Base-by-base conservation (phyloP, 805 yeast species). In the Monosporozyma unispora region DNA sequence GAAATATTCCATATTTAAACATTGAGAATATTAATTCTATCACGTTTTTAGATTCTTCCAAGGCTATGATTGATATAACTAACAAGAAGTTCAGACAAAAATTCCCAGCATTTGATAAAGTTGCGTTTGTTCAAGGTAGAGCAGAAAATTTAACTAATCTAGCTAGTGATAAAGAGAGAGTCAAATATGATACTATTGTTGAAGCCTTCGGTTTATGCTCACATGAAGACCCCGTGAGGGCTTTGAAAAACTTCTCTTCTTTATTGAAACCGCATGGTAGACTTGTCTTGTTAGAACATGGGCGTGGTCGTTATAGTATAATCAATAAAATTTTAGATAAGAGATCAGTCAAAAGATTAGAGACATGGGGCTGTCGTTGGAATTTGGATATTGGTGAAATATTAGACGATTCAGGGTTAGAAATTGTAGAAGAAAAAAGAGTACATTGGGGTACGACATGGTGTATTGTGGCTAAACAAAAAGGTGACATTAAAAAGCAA, bases 331-430 rank as follows among this genome's bases (percentile, higher is more conserved):
- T 84, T 49, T 72, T 93, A 64, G 97, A 93, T 65, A 78, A 79
- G 52, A 75, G 93, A 54, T 90, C 96, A 3, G 89, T 80, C 53
- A 78, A 80, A 57, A 82, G 96, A 67, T 78, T 90, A 70, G 79
- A 84, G 51, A 80, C 83, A 3, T 93, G 98, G 97, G 99, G 96
- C 1, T 93, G 99, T 67, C 74, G 98, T 61, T 93, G 98, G 97
- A 93, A 93, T 63, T 71, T 93, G 54, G 98, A 93, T 62, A 87
- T 93, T 56, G 95, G 90, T 22, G 95, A 84, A 57, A 73, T 93
- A 39, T 75, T 93, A 25, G 90, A 85, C 62, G 81, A 80, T 51
- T 82, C 95, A 6, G 96, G 95, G 0, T 72, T 93, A 49, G 90
- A 85, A 55, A 77, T 93, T 42, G 87, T 89, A 2, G 81, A 80